phyloP scores from a whole-genome alignment of 2,329 filamentous ascomycete species.

The Colletotrichum sp. region DNA sequence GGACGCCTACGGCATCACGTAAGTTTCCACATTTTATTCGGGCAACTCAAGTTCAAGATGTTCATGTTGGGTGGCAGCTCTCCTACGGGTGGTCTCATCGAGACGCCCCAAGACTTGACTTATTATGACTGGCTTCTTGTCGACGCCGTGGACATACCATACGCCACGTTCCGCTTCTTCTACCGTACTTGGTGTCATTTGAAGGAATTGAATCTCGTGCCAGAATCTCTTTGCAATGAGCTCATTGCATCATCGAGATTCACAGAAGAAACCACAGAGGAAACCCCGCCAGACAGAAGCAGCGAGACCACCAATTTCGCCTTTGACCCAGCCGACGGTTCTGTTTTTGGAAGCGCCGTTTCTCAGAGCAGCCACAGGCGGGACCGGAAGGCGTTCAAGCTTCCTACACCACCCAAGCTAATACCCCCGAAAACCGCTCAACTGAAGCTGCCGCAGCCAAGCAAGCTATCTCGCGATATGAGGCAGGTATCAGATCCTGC shows the following conservation, averaged over 20 bases:
- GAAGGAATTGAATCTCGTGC: constrained; percentile 51
- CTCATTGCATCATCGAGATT: not conserved
- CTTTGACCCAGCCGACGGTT: not conserved
- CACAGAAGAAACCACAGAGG: not conserved
- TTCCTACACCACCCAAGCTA: constrained; percentile 33
- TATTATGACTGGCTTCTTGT: constrained; percentile 59
- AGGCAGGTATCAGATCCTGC: constrained; percentile 25
- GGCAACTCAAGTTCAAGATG: not conserved
- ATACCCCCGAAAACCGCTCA: not conserved
- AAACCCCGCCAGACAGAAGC: not conserved
- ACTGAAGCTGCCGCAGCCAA: constrained; percentile 32
- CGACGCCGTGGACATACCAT: constrained; percentile 58
- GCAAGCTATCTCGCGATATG: constrained; percentile 33
- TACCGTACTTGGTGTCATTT: constrained; percentile 60
- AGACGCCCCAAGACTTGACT: constrained; percentile 52
- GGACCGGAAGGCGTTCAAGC: not conserved
- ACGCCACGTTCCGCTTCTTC: constrained; percentile 59
- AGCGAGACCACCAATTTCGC: not conserved
- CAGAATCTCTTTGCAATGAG: constrained; percentile 25
- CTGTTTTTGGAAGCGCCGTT: not conserved
- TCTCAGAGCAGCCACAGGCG: not conserved
- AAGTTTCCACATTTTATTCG: constrained; percentile 30
- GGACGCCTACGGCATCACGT: constrained; percentile 59
- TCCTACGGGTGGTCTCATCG: constrained; percentile 57
- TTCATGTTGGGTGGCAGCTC: constrained; percentile 42